Conservation (phyloP, 2,329 filamentous ascomycete genomes). For the Aureobasidium sp. region DNA sequence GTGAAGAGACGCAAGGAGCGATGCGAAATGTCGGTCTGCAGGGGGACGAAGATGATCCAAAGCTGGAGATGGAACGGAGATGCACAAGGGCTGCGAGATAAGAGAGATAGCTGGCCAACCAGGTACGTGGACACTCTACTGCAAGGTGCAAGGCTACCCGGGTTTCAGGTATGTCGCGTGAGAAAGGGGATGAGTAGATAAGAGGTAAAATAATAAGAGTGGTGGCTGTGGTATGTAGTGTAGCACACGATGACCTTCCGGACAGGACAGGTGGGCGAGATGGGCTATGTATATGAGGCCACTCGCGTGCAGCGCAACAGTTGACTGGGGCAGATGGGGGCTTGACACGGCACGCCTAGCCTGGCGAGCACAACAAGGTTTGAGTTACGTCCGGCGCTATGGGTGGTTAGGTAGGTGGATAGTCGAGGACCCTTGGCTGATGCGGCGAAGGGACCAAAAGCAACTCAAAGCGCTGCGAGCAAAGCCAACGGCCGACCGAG, state of each 20-base stretch:
- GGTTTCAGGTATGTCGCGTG: slow-evolving; percentile 10
- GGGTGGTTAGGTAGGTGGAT: slow-evolving; percentile 1
- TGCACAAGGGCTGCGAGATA: slow-evolving; percentile 10
- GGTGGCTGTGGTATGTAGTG: slow-evolving; percentile 9
- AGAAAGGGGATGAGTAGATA: slow-evolving; percentile 7
- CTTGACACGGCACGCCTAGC: slow-evolving; percentile 13
- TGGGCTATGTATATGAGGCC: slow-evolving; percentile 13
- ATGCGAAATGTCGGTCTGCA: slow-evolving; percentile 13
- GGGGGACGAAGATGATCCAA: slow-evolving; percentile 1
- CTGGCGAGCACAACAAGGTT: slow-evolving; percentile 10
- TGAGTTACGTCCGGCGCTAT: slow-evolving; percentile 12
- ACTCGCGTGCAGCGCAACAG: background rate
- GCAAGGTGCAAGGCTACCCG: slow-evolving; percentile 10
- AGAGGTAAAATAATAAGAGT: slow-evolving; percentile 6
- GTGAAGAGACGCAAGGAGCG: slow-evolving; percentile 8
- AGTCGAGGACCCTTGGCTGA: slow-evolving; percentile 11
- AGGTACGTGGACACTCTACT: slow-evolving; percentile 12
- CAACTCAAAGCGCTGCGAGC: slow-evolving; percentile 6
- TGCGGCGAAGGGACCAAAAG: slow-evolving; percentile 5
- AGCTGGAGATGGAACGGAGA: background rate
- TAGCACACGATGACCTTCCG: slow-evolving; percentile 13
- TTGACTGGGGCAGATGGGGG: slow-evolving; percentile 10
- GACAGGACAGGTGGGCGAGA: slow-evolving; percentile 3
- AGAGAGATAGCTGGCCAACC: slow-evolving; percentile 12
- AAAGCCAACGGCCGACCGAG: slow-evolving; percentile 8